These are phyloP conservation scores for Termitomyces heimii DNA, from an alignment of 768 basidiomycete genomes.

Conservation along the genomic window DNA sequence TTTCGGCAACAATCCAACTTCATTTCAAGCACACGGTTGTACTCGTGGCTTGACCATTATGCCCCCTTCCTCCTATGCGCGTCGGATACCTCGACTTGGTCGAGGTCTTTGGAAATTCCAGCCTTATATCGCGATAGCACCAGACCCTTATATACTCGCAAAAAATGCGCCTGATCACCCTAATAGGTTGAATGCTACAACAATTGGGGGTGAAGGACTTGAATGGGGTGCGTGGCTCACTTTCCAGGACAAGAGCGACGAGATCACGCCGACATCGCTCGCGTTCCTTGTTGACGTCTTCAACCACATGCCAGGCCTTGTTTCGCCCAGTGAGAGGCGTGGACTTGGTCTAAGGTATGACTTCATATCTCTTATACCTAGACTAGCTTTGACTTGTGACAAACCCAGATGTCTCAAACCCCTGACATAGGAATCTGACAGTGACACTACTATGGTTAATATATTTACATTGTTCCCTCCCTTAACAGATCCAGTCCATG, in stretches of 20 bases:
- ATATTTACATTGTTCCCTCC: too few species aligned
- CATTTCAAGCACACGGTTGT: conserved; percentile 12
- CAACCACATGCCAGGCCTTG: conserved; percentile 35
- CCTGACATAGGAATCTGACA: too few species aligned
- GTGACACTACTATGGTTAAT: too few species aligned
- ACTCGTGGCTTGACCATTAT: conserved; percentile 26
- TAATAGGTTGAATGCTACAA: conserved; percentile 29
- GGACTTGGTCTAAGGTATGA: conserved; percentile 27
- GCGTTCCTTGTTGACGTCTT: conserved; percentile 56
- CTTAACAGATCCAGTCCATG: too few species aligned
- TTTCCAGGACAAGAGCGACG: conserved; percentile 34
- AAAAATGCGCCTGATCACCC: conserved; percentile 32
- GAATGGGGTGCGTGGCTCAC: conserved; percentile 59
- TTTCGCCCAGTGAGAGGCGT: conserved; percentile 41
- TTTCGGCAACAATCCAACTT: conserved; percentile 41
- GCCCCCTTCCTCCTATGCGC: conserved; percentile 53
- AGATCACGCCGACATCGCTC: conserved; percentile 40
- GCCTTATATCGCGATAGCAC: conserved; percentile 26
- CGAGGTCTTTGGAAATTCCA: conserved; percentile 28
- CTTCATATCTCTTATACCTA: neutral
- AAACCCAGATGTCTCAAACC: too few species aligned
- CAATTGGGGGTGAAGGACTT: conserved; percentile 45
- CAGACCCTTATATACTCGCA: conserved; percentile 33
- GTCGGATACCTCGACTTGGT: conserved; percentile 40
- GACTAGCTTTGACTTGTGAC: neutral